Evolutionary conservation across 768 basidiomycete species (phyloP), one percentile per base, ranked within the genome.

Genomic region (Scleroderma citrinum): DNA sequence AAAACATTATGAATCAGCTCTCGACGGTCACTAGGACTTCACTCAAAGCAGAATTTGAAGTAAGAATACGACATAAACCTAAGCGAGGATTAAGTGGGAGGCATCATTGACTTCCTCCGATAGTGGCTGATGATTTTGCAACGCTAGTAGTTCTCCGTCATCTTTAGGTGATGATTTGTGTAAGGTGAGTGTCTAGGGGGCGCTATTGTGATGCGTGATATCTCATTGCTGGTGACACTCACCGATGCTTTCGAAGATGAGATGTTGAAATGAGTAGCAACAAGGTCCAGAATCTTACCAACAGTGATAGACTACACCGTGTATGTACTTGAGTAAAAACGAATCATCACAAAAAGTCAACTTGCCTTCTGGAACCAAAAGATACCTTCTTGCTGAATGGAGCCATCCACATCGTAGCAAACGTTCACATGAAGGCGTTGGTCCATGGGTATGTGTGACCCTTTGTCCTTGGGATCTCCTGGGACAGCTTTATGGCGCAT

Each of bases 341-440:
- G 31, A 37, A 49, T 24, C 12, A 3, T 17, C 20, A 41, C 32
- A 24, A 29, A 16, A 44, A 47, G 17, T 23, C 7, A 36, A 11
- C 30, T 54, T 57, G 87, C 88, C 76, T 87, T 89, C 43, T 74
- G 70, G 48, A 87, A 77, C 89, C 89, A 92, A 43, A 88, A 75
- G 7, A 74, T 58, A 44, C 69, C 70, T 58, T 80, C 60, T 17
- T 61, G 66, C 21, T 40, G 39, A 16, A 14, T 24, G 24, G 21
- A 42, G 7, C 58, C 56, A 2, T 55, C 52, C 4, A 56, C 53
- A 6, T 66, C 59, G 3, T 54, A 53, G 17, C 57, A 59, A 5
- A 82, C 76, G 34, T 69, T 77, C 30, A 88, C 56, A 60, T 85
- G 77, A 36, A 85, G 55, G 20, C 87, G 76, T 49, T 86, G 73